These are phyloP conservation scores for Gossypium aridum DNA, from an alignment of 441 rosid genomes.

Conservation along the genomic window DNA sequence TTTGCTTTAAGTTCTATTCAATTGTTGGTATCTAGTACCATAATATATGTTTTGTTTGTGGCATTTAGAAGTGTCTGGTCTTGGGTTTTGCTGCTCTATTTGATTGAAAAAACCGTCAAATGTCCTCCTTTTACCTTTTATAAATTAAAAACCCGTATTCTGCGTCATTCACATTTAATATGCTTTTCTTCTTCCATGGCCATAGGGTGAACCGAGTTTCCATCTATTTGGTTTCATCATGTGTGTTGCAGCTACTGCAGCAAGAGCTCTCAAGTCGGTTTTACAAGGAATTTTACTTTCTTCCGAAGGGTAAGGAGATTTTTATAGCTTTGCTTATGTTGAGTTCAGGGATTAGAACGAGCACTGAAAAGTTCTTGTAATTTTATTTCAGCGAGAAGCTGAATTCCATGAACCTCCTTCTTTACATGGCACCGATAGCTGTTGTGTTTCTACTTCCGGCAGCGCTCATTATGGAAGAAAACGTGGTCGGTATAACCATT, in stretches of 20 bases:
- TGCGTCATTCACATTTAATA: too few species aligned
- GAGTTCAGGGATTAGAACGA: background rate
- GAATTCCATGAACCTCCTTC: conserved; percentile 65
- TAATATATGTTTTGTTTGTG: background rate
- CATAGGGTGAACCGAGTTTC: conserved; percentile 89
- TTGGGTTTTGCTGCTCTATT: background rate
- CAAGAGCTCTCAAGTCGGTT: conserved; percentile 93
- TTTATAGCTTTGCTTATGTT: conserved; percentile 5
- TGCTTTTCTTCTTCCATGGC: conserved; percentile 9
- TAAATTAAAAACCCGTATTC: too few species aligned
- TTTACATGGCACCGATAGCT: conserved; percentile 71
- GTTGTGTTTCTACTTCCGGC: conserved; percentile 58
- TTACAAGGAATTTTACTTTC: conserved; percentile 92
- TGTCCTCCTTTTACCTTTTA: too few species aligned
- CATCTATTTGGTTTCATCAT: conserved; percentile 89
- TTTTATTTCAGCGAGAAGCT: conserved; percentile 49
- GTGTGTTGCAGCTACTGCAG: conserved; percentile 87
- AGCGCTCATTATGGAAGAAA: conserved; percentile 55
- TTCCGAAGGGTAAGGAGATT: conserved; percentile 71
- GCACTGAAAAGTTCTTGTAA: conserved; percentile 20
- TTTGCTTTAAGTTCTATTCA: background rate
- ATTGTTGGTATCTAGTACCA: background rate
- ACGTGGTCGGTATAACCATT: conserved; percentile 57
- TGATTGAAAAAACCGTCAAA: background rate
- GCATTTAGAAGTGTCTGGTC: background rate